A percentile compares a stretch with the other conserved stretches of the same genome.
Evolutionary conservation across 495 filamentous ascomycete species (phyloP).

Genomic region (Aspergillus heteromorphus): DNA sequence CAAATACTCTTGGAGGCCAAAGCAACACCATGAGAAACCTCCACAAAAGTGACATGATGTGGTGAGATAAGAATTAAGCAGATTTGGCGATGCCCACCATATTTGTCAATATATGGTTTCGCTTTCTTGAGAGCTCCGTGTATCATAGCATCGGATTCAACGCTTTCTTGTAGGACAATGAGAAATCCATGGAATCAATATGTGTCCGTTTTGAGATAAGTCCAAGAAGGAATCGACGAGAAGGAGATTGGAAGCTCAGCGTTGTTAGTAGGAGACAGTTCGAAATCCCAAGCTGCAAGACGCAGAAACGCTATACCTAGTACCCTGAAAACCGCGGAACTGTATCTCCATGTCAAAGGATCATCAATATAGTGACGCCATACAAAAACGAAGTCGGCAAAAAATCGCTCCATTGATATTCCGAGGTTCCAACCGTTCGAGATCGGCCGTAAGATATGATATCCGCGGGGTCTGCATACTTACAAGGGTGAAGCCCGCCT

Average conservation of each 20-base stretch:
- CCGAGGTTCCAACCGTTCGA: no score
- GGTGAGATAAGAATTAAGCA: conserved; percentile 10
- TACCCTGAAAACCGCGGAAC: conserved; percentile 5
- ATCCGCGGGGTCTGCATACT: no score
- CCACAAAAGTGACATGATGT: conserved; percentile 7
- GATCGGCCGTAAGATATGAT: no score
- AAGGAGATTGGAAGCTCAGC: conserved; percentile 11
- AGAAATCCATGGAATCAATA: conserved; percentile 15
- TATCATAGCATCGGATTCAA: conserved; percentile 10
- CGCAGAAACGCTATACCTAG: conserved; percentile 14
- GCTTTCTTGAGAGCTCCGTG: conserved; percentile 8
- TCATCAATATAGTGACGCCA: conserved; percentile 16
- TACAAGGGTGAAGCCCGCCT: no score
- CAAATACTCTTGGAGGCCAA: conserved; percentile 1
- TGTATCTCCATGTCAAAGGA: conserved; percentile 10
- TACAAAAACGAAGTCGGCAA: conserved; percentile 13
- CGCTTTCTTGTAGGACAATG: conserved; percentile 8
- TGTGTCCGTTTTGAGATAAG: conserved; percentile 5
- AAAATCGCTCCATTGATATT: no score
- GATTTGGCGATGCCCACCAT: not conserved
- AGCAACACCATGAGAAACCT: not conserved
- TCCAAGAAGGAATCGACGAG: conserved; percentile 5
- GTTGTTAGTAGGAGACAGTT: conserved; percentile 4
- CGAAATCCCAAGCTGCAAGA: conserved; percentile 19
- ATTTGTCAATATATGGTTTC: conserved; percentile 6